Evolutionary conservation across 306 rosid species (phyloP).

Genomic region (Comarum palustre): DNA sequence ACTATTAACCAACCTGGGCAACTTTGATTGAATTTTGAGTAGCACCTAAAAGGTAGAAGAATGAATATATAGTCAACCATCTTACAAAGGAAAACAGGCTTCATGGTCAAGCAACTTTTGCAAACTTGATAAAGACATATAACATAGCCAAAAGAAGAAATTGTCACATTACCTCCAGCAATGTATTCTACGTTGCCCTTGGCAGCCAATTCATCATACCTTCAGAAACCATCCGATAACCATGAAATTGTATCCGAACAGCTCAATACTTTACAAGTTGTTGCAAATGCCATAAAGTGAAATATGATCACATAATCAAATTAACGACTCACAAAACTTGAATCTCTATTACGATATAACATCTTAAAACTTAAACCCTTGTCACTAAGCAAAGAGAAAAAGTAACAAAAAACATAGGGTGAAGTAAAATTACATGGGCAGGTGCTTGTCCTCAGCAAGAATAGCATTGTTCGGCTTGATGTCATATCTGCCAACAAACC

Average conservation of each 20-base stretch:
- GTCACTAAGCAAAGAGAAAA: not conserved
- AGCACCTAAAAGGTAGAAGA: constrained; percentile 54
- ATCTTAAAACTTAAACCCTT: not conserved
- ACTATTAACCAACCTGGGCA: constrained; percentile 64
- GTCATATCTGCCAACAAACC: constrained; percentile 51
- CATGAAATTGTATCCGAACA: not conserved
- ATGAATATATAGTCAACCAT: not conserved
- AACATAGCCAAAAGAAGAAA: not conserved
- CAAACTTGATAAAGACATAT: not conserved
- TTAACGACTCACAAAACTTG: not conserved
- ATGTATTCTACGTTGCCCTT: constrained; percentile 71
- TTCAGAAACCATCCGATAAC: constrained; percentile 24
- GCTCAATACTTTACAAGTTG: not conserved
- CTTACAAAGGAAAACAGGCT: not conserved
- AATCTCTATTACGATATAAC: not conserved
- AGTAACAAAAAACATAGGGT: not conserved
- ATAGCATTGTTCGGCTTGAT: constrained; percentile 73
- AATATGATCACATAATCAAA: not conserved
- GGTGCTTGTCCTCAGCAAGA: constrained; percentile 90
- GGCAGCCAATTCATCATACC: constrained; percentile 72
- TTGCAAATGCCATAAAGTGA: not conserved
- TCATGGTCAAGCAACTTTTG: not conserved
- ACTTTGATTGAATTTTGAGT: constrained; percentile 88
- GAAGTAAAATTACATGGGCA: constrained; percentile 58
- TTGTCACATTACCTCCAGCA: constrained; percentile 78